Evolutionary conservation across 306 rosid genomes (phyloP), one percentile per base, ranked within the genome.

Genomic region (Senna tora): DNA sequence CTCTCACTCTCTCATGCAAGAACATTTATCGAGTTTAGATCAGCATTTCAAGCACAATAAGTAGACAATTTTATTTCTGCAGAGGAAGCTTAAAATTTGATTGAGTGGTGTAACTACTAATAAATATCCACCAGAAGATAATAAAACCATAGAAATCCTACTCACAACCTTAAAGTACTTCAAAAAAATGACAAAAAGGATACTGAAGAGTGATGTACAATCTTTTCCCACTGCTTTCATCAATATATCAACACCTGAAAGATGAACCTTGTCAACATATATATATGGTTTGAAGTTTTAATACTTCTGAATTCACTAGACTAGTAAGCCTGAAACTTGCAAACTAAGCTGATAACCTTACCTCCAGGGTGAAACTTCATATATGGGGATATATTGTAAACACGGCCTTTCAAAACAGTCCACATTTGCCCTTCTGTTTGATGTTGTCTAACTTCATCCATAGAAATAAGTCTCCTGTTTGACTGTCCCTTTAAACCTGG

Each of bases 351-450:
- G 9, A 75, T 75, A 71, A 71, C 2, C 78, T 69, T 89, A 91
- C 97, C 97, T 82, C 97, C 97, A n/a, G 98, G 97, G 69, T 91
- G 98, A 78, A 93, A 93, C 78, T 84, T 89, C 96, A 91, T 84
- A 69, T 93, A 93, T 9, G 97, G 96, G 70, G 87, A 86, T 79
- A 93, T 47, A 80, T 93, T 93, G 75, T 93, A 93, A 76, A 91
- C 92, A 16, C 87, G 93, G 19, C 97, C 99, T 80, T 91, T 94
- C 36, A 94, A 84, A 81, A 91, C 96, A 69, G 99, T 94, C 97
- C 99, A 94, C 95, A 89, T 88, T 15, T 93, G 81, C 45, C 85
- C 99, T 67, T 88, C 97, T 41, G 80, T 79, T 67, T 76, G 89
- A 76, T 91, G 87, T 49, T 89, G 84, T 85, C 79, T 89, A 72